Percentiles rank a stretch among this genome's conserved stretches.
phyloP scores from a whole-genome alignment of 2,329 filamentous ascomycete species.

The Dactylellina sp. region DNA sequence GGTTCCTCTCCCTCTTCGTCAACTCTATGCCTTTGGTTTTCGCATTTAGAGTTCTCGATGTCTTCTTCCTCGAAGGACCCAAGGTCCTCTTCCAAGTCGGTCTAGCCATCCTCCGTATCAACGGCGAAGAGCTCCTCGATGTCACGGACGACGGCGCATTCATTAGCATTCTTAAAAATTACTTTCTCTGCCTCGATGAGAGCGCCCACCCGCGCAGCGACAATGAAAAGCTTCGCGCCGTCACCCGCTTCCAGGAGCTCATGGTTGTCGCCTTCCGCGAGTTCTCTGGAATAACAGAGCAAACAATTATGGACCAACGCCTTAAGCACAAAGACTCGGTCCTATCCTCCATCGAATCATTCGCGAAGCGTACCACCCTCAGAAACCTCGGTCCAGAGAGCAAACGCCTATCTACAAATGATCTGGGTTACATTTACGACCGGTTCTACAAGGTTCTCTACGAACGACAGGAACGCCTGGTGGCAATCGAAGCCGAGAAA shows the following conservation, averaged over 20 bases:
- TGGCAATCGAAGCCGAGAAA: slow-evolving; percentile 80
- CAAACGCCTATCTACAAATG: slow-evolving; percentile 85
- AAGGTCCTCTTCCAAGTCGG: slow-evolving; percentile 98
- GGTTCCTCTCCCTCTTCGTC: slow-evolving; percentile 98
- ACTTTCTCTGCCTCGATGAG: slow-evolving; percentile 92
- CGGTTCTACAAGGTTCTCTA: slow-evolving; percentile 93
- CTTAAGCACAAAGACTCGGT: slow-evolving; percentile 94
- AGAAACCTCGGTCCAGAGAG: slow-evolving; percentile 95
- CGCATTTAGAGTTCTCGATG: slow-evolving; percentile 93
- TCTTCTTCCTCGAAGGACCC: slow-evolving; percentile 97
- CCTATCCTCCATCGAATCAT: slow-evolving; percentile 94
- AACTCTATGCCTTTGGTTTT: slow-evolving; percentile 99
- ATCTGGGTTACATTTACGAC: slow-evolving; percentile 91
- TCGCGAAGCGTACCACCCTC: slow-evolving; percentile 95
- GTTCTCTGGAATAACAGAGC: slow-evolving; percentile 94
- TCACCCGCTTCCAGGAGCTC: slow-evolving; percentile 95
- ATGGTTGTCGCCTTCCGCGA: slow-evolving; percentile 99
- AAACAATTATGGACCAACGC: slow-evolving; percentile 87
- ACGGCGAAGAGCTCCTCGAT: slow-evolving; percentile 94
- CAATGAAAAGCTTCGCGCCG: slow-evolving; percentile 90
- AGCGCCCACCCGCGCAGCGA: slow-evolving; percentile 95
- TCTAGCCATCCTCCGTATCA: slow-evolving; percentile 94
- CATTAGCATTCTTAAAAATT: slow-evolving; percentile 93
- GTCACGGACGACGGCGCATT: slow-evolving; percentile 95
- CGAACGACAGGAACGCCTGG: slow-evolving; percentile 85